Evolutionary conservation across 306 rosid species (phyloP).

Genomic region (Quercus mongolica): DNA sequence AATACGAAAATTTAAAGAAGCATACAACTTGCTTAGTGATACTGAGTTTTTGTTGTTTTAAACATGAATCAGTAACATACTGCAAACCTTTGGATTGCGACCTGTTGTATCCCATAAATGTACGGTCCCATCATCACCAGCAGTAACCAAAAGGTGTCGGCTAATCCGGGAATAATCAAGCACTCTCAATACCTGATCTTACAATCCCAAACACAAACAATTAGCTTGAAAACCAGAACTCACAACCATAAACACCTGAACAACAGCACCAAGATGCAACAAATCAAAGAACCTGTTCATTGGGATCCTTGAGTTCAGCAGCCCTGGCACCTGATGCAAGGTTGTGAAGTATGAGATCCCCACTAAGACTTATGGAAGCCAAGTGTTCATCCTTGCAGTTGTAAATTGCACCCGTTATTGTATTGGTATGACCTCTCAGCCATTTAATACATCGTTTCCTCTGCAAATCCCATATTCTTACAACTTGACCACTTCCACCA

Average conservation of each 20-base stretch:
- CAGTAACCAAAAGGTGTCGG: constrained; percentile 89
- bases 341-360: constrained; percentile 95
- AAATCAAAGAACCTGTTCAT: constrained; percentile 70
- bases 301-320: constrained; percentile 92
- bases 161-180: constrained; percentile 94
- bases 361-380: constrained; percentile 92
- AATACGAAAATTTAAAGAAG: not conserved
- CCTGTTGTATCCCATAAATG: constrained; percentile 99
- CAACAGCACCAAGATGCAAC: constrained; percentile 19
- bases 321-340: constrained; percentile 95
- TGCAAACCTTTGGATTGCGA: constrained; percentile 83
- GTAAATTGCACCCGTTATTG: constrained; percentile 86
- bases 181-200: constrained; percentile 98
- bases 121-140: constrained; percentile 95
- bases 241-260: constrained; percentile 21
- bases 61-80: not conserved
- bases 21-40: not conserved
- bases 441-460: constrained; percentile 91
- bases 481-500: constrained; percentile 95
- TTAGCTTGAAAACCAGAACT: constrained; percentile 40
- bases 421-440: constrained; percentile 83
- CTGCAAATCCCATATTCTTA: constrained; percentile 98
- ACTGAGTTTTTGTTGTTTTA: not conserved
- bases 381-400: constrained; percentile 96
- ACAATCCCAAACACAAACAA: constrained; percentile 51